phyloP scores from a whole-genome alignment of 192 early-diverging fungal species.

The Umbelopsis vinacea region DNA sequence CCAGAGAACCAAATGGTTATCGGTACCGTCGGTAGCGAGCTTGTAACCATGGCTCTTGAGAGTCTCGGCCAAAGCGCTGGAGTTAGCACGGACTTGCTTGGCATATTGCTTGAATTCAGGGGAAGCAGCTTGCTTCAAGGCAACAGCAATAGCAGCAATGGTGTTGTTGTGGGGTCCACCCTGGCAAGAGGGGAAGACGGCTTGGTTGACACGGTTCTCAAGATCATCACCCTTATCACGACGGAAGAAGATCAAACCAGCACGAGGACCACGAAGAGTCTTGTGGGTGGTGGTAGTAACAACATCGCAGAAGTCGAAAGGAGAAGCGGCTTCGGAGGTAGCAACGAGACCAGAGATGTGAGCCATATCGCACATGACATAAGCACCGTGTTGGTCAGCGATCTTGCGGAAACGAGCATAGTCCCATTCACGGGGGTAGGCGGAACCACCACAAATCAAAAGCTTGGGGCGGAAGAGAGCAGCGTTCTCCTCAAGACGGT shows the following conservation, averaged over 20 bases:
- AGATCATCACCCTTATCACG: conserved; percentile 87
- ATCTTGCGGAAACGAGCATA: conserved; percentile 95
- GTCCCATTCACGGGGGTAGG: conserved; percentile 99
- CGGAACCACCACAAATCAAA: conserved; percentile 97
- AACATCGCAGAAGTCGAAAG: conserved; percentile 97
- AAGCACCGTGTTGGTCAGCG: conserved; percentile 95
- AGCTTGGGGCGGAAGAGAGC: conserved; percentile 96
- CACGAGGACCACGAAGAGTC: conserved; percentile 98
- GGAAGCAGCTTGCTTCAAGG: conserved; percentile 94
- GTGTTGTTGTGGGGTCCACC: conserved; percentile 99
- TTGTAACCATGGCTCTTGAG: conserved; percentile 88
- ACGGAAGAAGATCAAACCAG: conserved; percentile 99
- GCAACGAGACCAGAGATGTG: conserved; percentile 98
- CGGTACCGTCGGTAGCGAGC: conserved; percentile 93
- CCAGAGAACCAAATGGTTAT: conserved; percentile 99
- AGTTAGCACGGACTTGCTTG: conserved; percentile 95
- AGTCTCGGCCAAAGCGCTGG: conserved; percentile 79
- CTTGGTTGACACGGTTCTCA: conserved; percentile 95
- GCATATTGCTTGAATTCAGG: conserved; percentile 95
- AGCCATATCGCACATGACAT: conserved; percentile 98
- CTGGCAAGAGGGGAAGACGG: conserved; percentile 99
- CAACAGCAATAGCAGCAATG: conserved; percentile 97
- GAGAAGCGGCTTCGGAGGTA: conserved; percentile 85
- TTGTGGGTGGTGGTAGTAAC: conserved; percentile 99
- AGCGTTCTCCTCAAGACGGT: conserved; percentile 92